Conservation (phyloP, 352 stramenopile genomes). For the Plasmopara halstedii region DNA sequence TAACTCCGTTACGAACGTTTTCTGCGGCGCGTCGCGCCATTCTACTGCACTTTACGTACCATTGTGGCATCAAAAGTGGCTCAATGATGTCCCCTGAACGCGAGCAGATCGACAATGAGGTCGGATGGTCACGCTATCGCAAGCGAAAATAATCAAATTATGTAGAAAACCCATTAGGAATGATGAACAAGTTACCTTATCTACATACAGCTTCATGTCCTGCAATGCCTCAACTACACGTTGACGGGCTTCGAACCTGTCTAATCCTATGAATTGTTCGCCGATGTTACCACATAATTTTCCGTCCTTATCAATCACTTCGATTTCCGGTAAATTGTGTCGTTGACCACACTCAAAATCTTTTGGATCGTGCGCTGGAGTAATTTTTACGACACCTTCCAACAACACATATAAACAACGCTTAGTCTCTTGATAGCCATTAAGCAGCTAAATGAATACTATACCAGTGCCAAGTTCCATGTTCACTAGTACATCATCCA, state of each 20-base stretch:
- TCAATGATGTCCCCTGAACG: slow-evolving; percentile 98
- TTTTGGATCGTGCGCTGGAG: slow-evolving; percentile 98
- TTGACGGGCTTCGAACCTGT: slow-evolving; percentile 92
- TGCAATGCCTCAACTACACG: slow-evolving; percentile 91
- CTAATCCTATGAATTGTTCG: slow-evolving; percentile 87
- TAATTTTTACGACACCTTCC: slow-evolving; percentile 89
- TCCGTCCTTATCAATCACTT: slow-evolving; percentile 70
- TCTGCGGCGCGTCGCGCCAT: slow-evolving; percentile 94
- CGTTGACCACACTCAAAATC: slow-evolving; percentile 98
- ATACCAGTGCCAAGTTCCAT: slow-evolving; percentile 98
- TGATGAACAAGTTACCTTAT: slow-evolving; percentile 82
- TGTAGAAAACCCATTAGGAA: no score
- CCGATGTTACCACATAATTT: slow-evolving; percentile 69
- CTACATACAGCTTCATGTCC: slow-evolving; percentile 78
- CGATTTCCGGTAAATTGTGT: slow-evolving; percentile 82
- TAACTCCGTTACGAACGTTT: slow-evolving; percentile 90
- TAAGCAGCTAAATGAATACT: slow-evolving; percentile 17
- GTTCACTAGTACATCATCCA: slow-evolving; percentile 94
- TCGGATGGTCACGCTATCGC: slow-evolving; percentile 61
- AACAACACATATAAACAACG: neutral
- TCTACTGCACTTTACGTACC: slow-evolving; percentile 95
- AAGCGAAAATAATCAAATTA: neutral
- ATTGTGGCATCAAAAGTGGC: slow-evolving; percentile 98
- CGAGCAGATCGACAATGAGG: slow-evolving; percentile 92
- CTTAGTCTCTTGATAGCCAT: neutral